Evolutionary conservation across 257 asterid species (phyloP), one percentile per base, ranked within the genome.

Genomic region (Echium plantagineum): DNA sequence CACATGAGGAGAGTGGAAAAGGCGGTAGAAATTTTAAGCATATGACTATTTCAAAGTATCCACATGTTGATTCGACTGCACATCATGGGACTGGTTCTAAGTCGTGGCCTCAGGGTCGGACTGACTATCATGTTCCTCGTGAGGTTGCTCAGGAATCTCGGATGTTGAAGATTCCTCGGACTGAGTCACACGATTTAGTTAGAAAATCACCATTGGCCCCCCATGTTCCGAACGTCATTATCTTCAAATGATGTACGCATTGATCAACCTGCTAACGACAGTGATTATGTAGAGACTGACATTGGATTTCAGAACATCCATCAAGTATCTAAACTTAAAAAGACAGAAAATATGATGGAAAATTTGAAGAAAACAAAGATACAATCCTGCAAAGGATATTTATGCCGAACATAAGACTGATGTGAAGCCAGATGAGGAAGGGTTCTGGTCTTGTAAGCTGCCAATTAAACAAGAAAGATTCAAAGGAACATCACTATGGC

Each of bases 71-170:
- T 51, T 85, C 75, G 61, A 80, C 81, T 61, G 21, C 90, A 52
- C 77, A 68, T 63, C 66, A 88, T 30, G 76, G 73, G 55, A 62
- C 66, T 21, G 76, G 83, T 57, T 80, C 87, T 57, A 87, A 85
- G 74, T 73, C 69, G 57, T 62, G 58, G 69, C 71, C 38, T 71
- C 84, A 21, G 57, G 83, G 21, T 71, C 78, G 58, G n/a, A 77
- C 76, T 49, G 95, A 86, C 42, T 81, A 75, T 80, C 89, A 86
- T 75, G 70, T 71, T 68, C 71, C 85, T 62, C 77, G 77, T 73
- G 95, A 87, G 63, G 69, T 83, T 66, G 78, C 80, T 32, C 83
- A 76, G 82, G 94, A 90, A 63, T 63, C 77, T 57, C 77, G 90
- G 72, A 63, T 78, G 69, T 80, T 87, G 4, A 90, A 77, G 86